Evolutionary conservation across 495 filamentous ascomycete genomes (phyloP), one percentile per base, ranked within the genome.

Genomic region (Lasiosphaeriaceae sp.): DNA sequence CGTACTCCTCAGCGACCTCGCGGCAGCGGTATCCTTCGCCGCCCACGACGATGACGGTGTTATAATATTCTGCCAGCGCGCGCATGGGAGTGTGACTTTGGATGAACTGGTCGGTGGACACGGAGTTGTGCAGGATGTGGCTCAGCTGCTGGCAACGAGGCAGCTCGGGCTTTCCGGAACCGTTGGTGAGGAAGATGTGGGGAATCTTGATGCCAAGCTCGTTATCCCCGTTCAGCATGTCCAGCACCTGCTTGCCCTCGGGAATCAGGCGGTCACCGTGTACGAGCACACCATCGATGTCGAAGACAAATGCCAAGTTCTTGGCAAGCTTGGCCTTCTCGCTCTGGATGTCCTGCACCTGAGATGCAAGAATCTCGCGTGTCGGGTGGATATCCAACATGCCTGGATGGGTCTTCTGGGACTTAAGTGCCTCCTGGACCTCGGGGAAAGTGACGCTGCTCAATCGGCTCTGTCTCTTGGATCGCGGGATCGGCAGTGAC

Each of bases 401-500:
- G 45, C 73, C 77, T 24, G n/a, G n/a, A n/a, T n/a, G n/a, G n/a
- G n/a, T n/a, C n/a, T n/a, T n/a, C n/a, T n/a, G n/a, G n/a, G n/a
- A n/a, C n/a, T n/a, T n/a, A n/a, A 63, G 46, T 1, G 62, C 62
- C 14, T 69, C 73, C 56, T 76, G 56, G 3, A 80, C 77, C 53
- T 71, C 70, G 47, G 67, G 63, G 49, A 66, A 61, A 24, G 73
- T 69, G 56, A 74, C 70, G 47, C 81, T 83, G 34, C 81, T 85
- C 37, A 90, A 77, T 4, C 87, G 81, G 2, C 86, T 88, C 56
- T 80, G 79, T 47, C 87, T 78, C 66, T 88, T 89, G 23, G 86
- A 85, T 50, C 83, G 74, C 29, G 88, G 89, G 56, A 92, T 92
- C 39, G 88, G 89, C 11, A 92, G 82, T 16, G 86, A 83, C 39